Percentiles rank a stretch among this genome's conserved stretches.
Evolutionary conservation across 2,329 filamentous ascomycete genomes (phyloP).

Genomic region (Grosmannia huntii): DNA sequence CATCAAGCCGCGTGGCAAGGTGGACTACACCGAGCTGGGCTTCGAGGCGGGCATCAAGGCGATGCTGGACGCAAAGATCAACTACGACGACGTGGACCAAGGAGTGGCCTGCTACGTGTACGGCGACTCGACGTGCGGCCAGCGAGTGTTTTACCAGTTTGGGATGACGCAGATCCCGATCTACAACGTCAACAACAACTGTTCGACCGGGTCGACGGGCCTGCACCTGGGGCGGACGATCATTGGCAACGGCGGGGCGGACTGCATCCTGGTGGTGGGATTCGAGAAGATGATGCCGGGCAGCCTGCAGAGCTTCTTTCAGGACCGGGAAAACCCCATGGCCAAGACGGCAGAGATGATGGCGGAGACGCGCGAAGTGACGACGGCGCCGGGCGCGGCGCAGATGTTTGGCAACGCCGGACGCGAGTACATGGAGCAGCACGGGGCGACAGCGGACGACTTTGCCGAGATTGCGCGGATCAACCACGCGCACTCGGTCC

Average conservation of each 20-base stretch:
- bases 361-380: slow-evolving; percentile 66
- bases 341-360: slow-evolving; percentile 66
- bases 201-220: slow-evolving; percentile 87
- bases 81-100: slow-evolving; percentile 91
- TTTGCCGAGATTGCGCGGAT: slow-evolving; percentile 90
- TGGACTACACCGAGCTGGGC: slow-evolving; percentile 88
- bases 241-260: slow-evolving; percentile 66
- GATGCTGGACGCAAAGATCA: slow-evolving; percentile 75
- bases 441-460: slow-evolving; percentile 70
- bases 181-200: slow-evolving; percentile 99
- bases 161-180: slow-evolving; percentile 94
- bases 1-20: slow-evolving; percentile 89
- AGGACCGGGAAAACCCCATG: slow-evolving; percentile 71
- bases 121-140: slow-evolving; percentile 86
- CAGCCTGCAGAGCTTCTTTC: slow-evolving; percentile 71
- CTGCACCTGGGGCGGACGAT: slow-evolving; percentile 72
- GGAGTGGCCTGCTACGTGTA: slow-evolving; percentile 98
- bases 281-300: slow-evolving; percentile 98
- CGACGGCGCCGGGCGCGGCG: slow-evolving; percentile 71
- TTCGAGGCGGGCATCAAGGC: slow-evolving; percentile 89
- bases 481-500: slow-evolving; percentile 83
- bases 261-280: slow-evolving; percentile 82
- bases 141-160: slow-evolving; percentile 97
- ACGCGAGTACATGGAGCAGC: slow-evolving; percentile 87
- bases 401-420: slow-evolving; percentile 96